Evolutionary conservation across 768 basidiomycete genomes (phyloP), one percentile per base, ranked within the genome.

Genomic region (Suillus plorans): DNA sequence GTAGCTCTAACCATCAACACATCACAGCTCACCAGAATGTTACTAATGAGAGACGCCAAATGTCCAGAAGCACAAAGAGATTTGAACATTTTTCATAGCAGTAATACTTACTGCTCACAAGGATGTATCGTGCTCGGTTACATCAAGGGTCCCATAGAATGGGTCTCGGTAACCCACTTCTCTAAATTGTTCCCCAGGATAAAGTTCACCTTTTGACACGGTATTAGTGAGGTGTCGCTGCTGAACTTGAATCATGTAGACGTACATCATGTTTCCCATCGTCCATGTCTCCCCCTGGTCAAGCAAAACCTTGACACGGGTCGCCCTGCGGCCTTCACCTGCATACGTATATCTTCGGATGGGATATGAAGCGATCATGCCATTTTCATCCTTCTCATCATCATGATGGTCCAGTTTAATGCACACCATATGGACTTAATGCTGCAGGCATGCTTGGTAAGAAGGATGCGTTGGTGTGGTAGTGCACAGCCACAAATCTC

Each of bases 301-400:
- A 8, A 85, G 68, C 8, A 85, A 84, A 47, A 88, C 61, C 65
- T 89, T 87, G 34, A 88, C 84, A n/a, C 87, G 80, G 4, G 81
- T 83, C 22, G 89, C 77, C 20, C 86, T 78, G 9, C 84, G 78
- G 5, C 87, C 87, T 6, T 87, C 86, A 13, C 88, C 88, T 31
- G 80, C 78, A 69, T 89, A 89, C 4, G 87, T 87, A 62, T 88
- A 89, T 5, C 88, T 88, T 61, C 78, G 74, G 49, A 85, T 50
- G 5, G 70, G 70, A 69, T 87, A 88, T 31, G 45, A 16, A 53
- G 66, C 36, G 7, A 70, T 59, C 5, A 67, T 67, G 18, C 56
- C 56, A 53, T 65, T 49, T 25, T 60, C 62, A 41, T 63, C 28
- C 36, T 68, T 73, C 65, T 89, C 88, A 45, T 81, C 77, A 70